These are phyloP conservation scores for Ensete ventricosum DNA, from an alignment of 176 grass and related monocot species.

Conservation along the genomic window DNA sequence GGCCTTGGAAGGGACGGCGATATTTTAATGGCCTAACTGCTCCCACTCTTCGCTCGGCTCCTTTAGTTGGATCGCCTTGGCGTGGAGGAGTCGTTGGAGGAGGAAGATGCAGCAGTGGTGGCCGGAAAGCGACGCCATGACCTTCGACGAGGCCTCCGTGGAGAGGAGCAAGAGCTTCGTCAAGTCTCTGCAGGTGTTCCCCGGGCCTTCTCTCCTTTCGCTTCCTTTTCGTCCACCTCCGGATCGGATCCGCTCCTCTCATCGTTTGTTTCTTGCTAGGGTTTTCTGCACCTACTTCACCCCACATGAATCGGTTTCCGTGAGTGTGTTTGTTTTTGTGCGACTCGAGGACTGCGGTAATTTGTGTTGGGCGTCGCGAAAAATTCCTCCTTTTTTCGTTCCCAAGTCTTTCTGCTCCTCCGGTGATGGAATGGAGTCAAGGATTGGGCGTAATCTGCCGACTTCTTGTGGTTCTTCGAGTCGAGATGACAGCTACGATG, in stretches of 20 bases:
- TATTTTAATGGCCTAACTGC: background rate
- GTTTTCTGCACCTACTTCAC: background rate
- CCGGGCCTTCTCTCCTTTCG: background rate
- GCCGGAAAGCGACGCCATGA: slow-evolving; percentile 32
- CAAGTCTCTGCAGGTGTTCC: slow-evolving; percentile 68
- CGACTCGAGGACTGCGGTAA: too few species aligned
- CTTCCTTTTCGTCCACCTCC: background rate
- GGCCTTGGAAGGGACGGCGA: background rate
- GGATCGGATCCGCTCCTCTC: background rate
- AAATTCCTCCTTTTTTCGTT: too few species aligned
- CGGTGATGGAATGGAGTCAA: too few species aligned
- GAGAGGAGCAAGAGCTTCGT: slow-evolving; percentile 97
- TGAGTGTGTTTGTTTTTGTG: too few species aligned
- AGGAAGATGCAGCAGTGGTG: slow-evolving; percentile 29
- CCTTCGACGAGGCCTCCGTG: slow-evolving; percentile 92
- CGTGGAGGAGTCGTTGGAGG: background rate
- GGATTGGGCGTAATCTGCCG: too few species aligned
- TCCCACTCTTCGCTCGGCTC: background rate
- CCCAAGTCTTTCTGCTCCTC: too few species aligned
- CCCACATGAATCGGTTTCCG: too few species aligned
- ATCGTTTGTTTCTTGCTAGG: background rate
- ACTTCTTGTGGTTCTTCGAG: too few species aligned
- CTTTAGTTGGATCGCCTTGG: background rate
- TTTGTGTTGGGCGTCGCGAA: too few species aligned
- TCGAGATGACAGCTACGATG: background rate